A percentile compares a stretch with the other conserved stretches of the same genome.
Conservation (phyloP, 2,329 filamentous ascomycete species). For the Beauveria medogensis region DNA sequence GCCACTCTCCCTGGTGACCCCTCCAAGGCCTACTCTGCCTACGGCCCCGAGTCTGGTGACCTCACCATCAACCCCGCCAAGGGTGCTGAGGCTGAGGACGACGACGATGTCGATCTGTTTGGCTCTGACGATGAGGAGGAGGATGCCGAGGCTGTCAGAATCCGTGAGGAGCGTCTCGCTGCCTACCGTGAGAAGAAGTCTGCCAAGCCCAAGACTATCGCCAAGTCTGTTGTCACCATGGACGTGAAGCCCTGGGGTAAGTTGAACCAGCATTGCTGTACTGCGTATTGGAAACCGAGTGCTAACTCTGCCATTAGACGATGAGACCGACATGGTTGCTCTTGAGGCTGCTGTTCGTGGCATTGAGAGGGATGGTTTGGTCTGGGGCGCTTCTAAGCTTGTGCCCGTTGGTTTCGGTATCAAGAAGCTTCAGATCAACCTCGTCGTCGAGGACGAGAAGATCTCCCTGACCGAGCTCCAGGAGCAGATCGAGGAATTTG, state of each 20-base stretch:
- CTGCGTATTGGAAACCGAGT: not conserved
- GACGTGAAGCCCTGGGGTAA: slow-evolving; percentile 99
- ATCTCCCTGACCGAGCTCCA: slow-evolving; percentile 80
- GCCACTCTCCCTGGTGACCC: slow-evolving; percentile 83
- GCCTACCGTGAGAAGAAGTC: slow-evolving; percentile 98
- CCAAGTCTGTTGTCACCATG: slow-evolving; percentile 92
- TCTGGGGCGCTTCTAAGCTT: slow-evolving; percentile 90
- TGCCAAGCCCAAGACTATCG: slow-evolving; percentile 79
- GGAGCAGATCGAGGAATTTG: slow-evolving; percentile 71
- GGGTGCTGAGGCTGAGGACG: slow-evolving; percentile 62
- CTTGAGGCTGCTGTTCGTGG: slow-evolving; percentile 73
- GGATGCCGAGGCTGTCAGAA: slow-evolving; percentile 73
- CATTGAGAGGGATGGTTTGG: slow-evolving; percentile 87
- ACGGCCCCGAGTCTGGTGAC: slow-evolving; percentile 76
- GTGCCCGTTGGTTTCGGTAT: slow-evolving; percentile 93
- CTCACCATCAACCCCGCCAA: slow-evolving; percentile 79
- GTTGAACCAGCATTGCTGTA: slow-evolving; percentile 27
- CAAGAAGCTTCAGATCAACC: slow-evolving; percentile 98
- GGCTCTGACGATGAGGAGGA: slow-evolving; percentile 91
- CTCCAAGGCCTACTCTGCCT: slow-evolving; percentile 78
- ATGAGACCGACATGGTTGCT: slow-evolving; percentile 84
- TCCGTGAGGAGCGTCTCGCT: slow-evolving; percentile 83
- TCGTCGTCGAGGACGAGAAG: slow-evolving; percentile 97
- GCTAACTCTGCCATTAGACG: slow-evolving; percentile 46
- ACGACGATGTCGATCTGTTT: slow-evolving; percentile 89